Evolutionary conservation across 148 eudicot species (phyloP), one percentile per base, ranked within the genome.

Genomic region (Silene latifolia): DNA sequence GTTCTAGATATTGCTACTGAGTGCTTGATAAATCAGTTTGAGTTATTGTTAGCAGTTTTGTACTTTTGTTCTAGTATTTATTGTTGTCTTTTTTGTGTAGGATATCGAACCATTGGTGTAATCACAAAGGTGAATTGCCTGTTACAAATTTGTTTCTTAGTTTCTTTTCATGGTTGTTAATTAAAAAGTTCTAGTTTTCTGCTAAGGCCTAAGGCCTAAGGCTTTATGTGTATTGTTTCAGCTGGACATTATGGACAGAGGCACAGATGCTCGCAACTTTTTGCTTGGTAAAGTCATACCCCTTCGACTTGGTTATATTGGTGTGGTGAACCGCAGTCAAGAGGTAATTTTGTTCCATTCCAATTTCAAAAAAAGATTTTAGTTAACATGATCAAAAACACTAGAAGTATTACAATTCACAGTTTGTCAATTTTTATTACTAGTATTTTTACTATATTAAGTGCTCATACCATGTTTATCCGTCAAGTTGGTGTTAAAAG

Each of bases 231-330:
- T 81, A 78, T 72, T 80, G 57, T 76, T 79, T 78, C 82, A 93
- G 98, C 82, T 93, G 71, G 98, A 93, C 79, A 93, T 93, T 23
- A 93, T 93, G 98, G 98, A 93, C 75, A 85, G 97, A 79, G 98
- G 97, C 24, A 93, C 98, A 54, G 97, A 93, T 89, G 98, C 98
- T 51, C 87, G 92, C 76, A 89, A 93, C 63, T 91, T 93, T 72
- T 83, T 93, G 88, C 89, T 93, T 10, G 98, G 98, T 66, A 89
- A 93, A 89, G 97, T 91, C 48, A 83, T 93, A 67, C 98, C 98
- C 54, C 90, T 93, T 76, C 88, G 90, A 57, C 98, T 93, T 85
- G 98, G 98, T 63, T 93, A 88, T 79, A 83, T 93, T 65, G 98
- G 98, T 24, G 92, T 93, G 73, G 98, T 93, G 77, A 93, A 93